Evolutionary conservation across 192 early-diverging fungal genomes (phyloP).

Genomic region (Funneliformis mosseae): DNA sequence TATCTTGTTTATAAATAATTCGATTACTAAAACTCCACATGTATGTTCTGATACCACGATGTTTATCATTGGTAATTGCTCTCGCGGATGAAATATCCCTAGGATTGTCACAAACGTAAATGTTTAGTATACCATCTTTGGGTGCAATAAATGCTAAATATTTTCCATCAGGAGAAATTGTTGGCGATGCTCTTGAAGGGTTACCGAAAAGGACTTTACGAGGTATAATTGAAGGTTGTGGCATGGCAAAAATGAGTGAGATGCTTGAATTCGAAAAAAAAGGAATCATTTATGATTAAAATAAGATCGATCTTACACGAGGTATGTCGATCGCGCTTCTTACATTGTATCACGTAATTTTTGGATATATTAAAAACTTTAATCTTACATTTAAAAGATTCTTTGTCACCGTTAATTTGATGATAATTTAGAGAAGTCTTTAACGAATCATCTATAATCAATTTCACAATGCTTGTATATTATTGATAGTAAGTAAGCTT

Average conservation of each 20-base stretch:
- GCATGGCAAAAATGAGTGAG: background rate
- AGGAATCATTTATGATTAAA: too few species aligned
- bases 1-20: constrained; percentile 39
- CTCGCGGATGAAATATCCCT: constrained; percentile 18
- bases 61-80: constrained; percentile 39
- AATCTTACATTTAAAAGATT: too few species aligned
- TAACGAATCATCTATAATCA: too few species aligned
- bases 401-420: too few species aligned
- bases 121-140: constrained; percentile 39
- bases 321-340: too few species aligned
- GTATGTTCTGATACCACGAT: constrained; percentile 36
- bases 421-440: too few species aligned
- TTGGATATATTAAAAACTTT: too few species aligned
- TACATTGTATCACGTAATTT: too few species aligned
- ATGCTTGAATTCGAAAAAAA: too few species aligned
- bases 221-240: background rate
- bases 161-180: constrained; percentile 30
- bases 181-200: background rate
- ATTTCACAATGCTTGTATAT: too few species aligned
- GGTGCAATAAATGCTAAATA: constrained; percentile 40
- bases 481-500: too few species aligned
- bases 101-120: constrained; percentile 36
- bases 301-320: too few species aligned
- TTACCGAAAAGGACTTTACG: background rate
- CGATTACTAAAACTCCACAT: constrained; percentile 41